Base-by-base conservation (phyloP, 345 rosid genomes). In the Firmiana major region DNA sequence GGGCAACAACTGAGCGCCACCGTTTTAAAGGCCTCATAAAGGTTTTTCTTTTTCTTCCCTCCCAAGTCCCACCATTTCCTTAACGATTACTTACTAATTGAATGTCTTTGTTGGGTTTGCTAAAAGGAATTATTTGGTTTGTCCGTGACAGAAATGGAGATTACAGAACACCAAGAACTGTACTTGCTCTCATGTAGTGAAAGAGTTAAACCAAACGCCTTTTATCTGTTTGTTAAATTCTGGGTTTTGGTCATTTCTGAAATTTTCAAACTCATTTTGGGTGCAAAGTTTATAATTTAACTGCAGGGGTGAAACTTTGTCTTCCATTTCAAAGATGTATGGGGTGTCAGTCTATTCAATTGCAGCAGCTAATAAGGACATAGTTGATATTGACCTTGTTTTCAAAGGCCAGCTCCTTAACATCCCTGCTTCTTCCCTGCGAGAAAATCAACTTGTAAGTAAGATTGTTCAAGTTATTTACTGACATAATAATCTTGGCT, bases 231-330 rank as follows among this genome's bases (percentile, higher is more conserved):
- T 70, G 9, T 28, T 49, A 9, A 28, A 70, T 49, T 49, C 43
- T 28, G 42, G 60, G 74, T 70, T 70, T 70, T 28, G 43, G 17
- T 31, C 43, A 49, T 70, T 49, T 28, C 6, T 49, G 34, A 17
- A 48, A 48, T 28, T 70, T 26, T 3, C 31, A 0, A 26, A 36
- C 40, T 48, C 17, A 13, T 16, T 48, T 46, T n/a, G 16, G 57
- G 40, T 68, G 57, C 22, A 67, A 45, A 6, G 45, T 46, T 26
- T 38, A 48, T 16, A 15, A 5, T 49, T 70, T 19, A 31, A 70
- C 16, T 70, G 43, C 74, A 51, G 74, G 16, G 74, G 59, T 70
- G 60, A 70, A 70, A 70, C 59, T 28, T 70, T 70, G 74, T 70
- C 74, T 49, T 70, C 74, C 17, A 70, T 70, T 70, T 70, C 74